Conservation (phyloP, 208 protist species). For the Porcisia deanei region DNA sequence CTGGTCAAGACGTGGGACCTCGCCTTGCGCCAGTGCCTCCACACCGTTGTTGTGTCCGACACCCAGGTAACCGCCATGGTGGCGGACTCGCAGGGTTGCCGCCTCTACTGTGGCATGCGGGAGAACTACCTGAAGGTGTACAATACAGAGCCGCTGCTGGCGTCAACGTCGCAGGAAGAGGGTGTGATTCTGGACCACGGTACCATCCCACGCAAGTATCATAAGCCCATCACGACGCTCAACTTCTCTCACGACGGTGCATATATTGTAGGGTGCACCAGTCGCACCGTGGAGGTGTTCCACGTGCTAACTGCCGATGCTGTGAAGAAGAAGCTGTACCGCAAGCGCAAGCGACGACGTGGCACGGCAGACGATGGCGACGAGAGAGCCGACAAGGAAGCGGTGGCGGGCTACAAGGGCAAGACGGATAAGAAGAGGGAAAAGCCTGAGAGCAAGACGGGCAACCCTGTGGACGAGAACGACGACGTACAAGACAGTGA, state of each 20-base stretch:
- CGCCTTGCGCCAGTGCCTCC: constrained; percentile 78
- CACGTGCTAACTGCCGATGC: constrained; percentile 67
- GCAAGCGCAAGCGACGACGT: constrained; percentile 73
- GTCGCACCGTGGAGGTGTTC: constrained; percentile 88
- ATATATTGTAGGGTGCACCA: constrained; percentile 80
- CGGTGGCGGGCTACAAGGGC: constrained; percentile 7
- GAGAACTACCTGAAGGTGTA: constrained; percentile 91
- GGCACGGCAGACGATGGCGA: background rate
- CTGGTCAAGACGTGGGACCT: constrained; percentile 91
- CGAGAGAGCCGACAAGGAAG: background rate
- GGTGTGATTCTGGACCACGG: constrained; percentile 67
- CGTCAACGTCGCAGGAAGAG: constrained; percentile 6
- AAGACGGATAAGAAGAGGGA: constrained; percentile 18
- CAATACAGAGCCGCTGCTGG: constrained; percentile 57
- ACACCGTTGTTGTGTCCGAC: constrained; percentile 86
- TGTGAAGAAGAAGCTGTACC: constrained; percentile 67
- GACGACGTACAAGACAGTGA: constrained; percentile 17
- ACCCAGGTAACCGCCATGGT: constrained; percentile 75
- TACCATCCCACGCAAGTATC: constrained; percentile 61
- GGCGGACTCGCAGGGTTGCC: constrained; percentile 56
- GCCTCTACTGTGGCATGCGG: constrained; percentile 83
- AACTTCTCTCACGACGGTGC: constrained; percentile 65
- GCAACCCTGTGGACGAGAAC: constrained; percentile 11
- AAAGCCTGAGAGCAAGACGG: constrained; percentile 10
- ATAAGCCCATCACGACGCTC: constrained; percentile 81